These are phyloP conservation scores for Cryptosporidium xiaoi DNA, from an alignment of 169 alveolate genomes.

Conservation along the genomic window DNA sequence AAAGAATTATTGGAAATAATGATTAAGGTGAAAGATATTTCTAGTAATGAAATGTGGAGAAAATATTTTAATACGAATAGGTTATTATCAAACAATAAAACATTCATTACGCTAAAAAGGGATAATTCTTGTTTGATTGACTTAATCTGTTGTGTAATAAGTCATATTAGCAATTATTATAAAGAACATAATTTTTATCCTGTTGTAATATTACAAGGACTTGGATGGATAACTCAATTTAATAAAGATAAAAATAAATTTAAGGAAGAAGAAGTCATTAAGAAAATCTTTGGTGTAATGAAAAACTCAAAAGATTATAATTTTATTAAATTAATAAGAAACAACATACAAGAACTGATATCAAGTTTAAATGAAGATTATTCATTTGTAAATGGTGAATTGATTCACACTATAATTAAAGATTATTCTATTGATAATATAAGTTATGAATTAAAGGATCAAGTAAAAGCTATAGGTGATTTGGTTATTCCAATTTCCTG, in stretches of 20 bases:
- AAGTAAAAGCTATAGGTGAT: slow-evolving; percentile 12
- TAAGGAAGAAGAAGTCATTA: not conserved
- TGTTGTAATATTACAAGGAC: slow-evolving; percentile 9
- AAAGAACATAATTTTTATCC: not conserved
- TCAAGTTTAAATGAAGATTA: slow-evolving; percentile 6
- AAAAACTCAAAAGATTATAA: not conserved
- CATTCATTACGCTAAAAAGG: slow-evolving; percentile 8
- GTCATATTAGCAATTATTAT: not conserved
- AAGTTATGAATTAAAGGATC: slow-evolving; percentile 35
- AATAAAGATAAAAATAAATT: slow-evolving; percentile 12
- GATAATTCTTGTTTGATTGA: slow-evolving; percentile 28
- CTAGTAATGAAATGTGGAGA: not conserved
- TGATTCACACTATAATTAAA: not conserved
- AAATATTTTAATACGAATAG: not conserved
- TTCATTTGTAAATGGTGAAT: slow-evolving; percentile 47
- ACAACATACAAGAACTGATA: slow-evolving; percentile 2
- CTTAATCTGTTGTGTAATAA: slow-evolving; percentile 1
- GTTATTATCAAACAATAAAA: not conserved
- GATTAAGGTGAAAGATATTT: not conserved
- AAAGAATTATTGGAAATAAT: slow-evolving; percentile 2
- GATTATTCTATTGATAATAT: slow-evolving; percentile 15
- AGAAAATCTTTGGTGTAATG: not conserved
- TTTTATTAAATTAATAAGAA: not conserved
- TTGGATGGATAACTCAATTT: slow-evolving; percentile 40
- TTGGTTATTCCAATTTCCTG: slow-evolving; percentile 20